These are phyloP conservation scores for Colletotrichum sp. DNA, from an alignment of 2,329 filamentous ascomycete species.

Conservation along the genomic window DNA sequence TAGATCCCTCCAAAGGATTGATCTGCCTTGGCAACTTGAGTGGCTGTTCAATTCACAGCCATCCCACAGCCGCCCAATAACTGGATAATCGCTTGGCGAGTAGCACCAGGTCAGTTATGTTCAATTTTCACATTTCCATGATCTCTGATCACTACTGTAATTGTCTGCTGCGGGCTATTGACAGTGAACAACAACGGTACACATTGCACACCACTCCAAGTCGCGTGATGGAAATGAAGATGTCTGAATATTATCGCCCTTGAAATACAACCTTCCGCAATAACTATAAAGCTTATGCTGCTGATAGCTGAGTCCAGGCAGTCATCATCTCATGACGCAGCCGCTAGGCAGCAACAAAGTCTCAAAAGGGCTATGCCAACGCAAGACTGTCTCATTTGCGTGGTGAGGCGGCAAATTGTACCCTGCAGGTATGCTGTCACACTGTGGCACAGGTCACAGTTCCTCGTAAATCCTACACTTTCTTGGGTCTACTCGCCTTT, in stretches of 20 bases:
- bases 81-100: background rate
- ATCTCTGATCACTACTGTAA: background rate
- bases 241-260: background rate
- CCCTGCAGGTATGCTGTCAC: background rate
- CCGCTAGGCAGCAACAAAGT: background rate
- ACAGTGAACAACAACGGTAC: background rate
- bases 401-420: background rate
- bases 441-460: background rate
- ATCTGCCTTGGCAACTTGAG: background rate
- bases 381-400: background rate
- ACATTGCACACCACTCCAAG: accelerated
- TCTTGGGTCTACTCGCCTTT: background rate
- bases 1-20: background rate
- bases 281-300: background rate
- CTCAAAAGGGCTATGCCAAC: background rate
- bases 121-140: background rate
- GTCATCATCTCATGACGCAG: background rate
- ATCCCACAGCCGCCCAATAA: background rate
- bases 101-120: accelerated
- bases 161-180: background rate
- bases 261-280: background rate
- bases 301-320: background rate
- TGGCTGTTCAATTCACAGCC: background rate
- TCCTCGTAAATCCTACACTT: background rate
- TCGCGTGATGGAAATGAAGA: background rate